These are phyloP conservation scores for Rhamnella rubrinervis DNA, from an alignment of 331 rosid genomes.

Conservation along the genomic window DNA sequence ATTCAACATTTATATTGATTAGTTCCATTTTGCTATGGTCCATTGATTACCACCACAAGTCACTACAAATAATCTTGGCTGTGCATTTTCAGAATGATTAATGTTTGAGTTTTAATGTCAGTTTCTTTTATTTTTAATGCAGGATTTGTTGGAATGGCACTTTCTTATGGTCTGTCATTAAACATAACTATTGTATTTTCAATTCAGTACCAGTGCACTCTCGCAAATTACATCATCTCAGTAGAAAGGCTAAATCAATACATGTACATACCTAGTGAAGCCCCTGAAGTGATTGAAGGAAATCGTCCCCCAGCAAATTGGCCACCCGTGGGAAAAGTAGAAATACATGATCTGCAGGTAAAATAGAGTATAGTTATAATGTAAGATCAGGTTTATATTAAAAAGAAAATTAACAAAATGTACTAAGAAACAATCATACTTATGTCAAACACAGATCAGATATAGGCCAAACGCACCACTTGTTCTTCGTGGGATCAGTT, in stretches of 20 bases:
- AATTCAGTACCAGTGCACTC: constrained; percentile 68
- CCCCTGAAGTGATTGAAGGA: constrained; percentile 63
- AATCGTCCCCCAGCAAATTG: constrained; percentile 66
- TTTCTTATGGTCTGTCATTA: constrained; percentile 86
- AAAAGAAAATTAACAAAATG: neutral
- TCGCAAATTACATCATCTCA: constrained; percentile 73
- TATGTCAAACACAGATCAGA: constrained; percentile 55
- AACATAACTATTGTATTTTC: constrained; percentile 54
- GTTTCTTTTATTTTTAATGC: constrained; percentile 8
- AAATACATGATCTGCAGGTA: constrained; percentile 69
- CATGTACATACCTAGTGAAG: constrained; percentile 69
- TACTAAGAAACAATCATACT: constrained; percentile 7
- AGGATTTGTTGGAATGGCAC: constrained; percentile 91
- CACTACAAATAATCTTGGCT: neutral
- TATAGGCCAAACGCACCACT: constrained; percentile 70
- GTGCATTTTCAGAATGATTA: no score
- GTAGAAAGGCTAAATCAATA: constrained; percentile 82
- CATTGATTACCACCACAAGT: neutral
- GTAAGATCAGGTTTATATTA: no score
- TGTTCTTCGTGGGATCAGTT: constrained; percentile 86
- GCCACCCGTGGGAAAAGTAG: constrained; percentile 71
- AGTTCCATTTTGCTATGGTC: no score
- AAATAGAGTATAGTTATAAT: neutral
- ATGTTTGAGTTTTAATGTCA: no score
- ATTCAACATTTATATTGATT: no score